Evolutionary conservation across 2,329 filamentous ascomycete species (phyloP).

Genomic region (Tympanopsis confertula): DNA sequence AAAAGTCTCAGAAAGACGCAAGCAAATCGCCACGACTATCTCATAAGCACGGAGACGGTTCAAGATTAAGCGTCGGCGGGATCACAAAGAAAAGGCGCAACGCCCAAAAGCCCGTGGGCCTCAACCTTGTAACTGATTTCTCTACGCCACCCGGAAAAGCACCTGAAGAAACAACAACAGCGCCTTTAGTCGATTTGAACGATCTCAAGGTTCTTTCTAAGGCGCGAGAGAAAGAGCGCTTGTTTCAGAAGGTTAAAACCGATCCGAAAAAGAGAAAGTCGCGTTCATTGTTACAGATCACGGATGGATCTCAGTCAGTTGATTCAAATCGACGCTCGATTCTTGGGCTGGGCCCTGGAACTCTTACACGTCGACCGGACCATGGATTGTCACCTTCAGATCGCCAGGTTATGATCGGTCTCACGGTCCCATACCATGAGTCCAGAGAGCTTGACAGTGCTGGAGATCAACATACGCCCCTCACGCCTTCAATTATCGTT

Average conservation of each 20-base stretch:
- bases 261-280: not conserved
- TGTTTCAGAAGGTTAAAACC: not conserved
- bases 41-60: no score
- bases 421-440: constrained; percentile 22
- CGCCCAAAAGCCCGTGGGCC: constrained; percentile 18
- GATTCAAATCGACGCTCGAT: not conserved
- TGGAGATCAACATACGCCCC: constrained; percentile 18
- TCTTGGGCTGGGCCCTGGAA: no score
- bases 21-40: no score
- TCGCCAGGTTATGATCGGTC: constrained; percentile 29
- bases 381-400: constrained; percentile 28
- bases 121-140: constrained; percentile 29
- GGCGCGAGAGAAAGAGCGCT: not conserved
- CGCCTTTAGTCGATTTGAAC: not conserved
- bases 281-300: not conserved
- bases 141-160: constrained; percentile 8
- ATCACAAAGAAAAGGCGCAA: no score
- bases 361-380: no score
- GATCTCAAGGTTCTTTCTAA: not conserved
- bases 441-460: constrained; percentile 15
- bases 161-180: constrained; percentile 4
- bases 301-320: not conserved
- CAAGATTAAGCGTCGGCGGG: no score
- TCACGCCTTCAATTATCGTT: constrained; percentile 29
- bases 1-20: no score